phyloP scores from a whole-genome alignment of 2,329 filamentous ascomycete species.

The Plenodomus biglobosus region DNA sequence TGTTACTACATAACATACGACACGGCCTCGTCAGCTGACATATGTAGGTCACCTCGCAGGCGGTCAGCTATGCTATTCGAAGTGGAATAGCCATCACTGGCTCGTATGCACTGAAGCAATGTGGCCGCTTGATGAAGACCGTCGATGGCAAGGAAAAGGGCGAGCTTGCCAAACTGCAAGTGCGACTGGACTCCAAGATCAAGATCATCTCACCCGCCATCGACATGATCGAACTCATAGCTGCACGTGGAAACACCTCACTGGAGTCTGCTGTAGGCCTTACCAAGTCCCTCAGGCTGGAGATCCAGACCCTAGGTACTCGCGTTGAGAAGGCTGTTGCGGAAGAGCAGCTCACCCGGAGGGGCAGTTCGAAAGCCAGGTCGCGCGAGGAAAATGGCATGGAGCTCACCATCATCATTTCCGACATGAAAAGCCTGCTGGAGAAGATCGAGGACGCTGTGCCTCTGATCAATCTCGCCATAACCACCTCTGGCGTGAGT shows the following conservation, averaged over 20 bases:
- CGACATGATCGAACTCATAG: conserved; percentile 87
- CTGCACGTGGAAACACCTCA: conserved; percentile 73
- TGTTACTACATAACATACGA: neutral
- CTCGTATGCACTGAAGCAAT: conserved; percentile 80
- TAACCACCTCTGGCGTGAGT: conserved; percentile 88
- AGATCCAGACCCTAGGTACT: conserved; percentile 78
- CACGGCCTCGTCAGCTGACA: neutral
- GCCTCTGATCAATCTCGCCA: conserved; percentile 87
- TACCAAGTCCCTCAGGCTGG: conserved; percentile 78
- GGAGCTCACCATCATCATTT: conserved; percentile 70
- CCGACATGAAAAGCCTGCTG: conserved; percentile 74
- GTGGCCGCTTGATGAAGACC: conserved; percentile 69
- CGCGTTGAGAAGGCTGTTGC: conserved; percentile 70
- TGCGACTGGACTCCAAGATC: conserved; percentile 81
- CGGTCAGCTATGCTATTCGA: conserved; percentile 89
- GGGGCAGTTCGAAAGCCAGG: conserved; percentile 49
- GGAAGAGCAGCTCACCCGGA: conserved; percentile 58
- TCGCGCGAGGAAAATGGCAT: conserved; percentile 60
- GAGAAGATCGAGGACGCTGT: conserved; percentile 85
- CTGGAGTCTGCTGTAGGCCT: conserved; percentile 83
- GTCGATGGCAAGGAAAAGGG: conserved; percentile 71
- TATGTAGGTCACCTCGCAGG: conserved; percentile 67
- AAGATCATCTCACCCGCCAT: conserved; percentile 88
- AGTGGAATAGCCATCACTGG: conserved; percentile 83
- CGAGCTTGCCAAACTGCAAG: conserved; percentile 72